A percentile compares a stretch with the other conserved stretches of the same genome.
These are phyloP conservation scores for Lactarius indigo DNA, from an alignment of 768 basidiomycete species.

Conservation along the genomic window DNA sequence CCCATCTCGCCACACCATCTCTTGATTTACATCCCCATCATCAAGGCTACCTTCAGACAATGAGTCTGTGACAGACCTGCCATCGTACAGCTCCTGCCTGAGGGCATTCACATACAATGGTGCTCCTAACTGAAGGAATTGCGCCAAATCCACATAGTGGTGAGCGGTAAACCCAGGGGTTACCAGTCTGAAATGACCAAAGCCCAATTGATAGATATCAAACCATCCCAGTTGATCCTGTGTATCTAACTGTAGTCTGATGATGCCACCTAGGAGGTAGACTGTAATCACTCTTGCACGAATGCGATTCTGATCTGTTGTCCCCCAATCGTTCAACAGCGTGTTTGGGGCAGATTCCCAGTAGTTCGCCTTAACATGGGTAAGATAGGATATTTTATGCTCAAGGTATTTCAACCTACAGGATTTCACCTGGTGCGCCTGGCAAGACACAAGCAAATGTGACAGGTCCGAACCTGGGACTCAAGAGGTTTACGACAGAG, in stretches of 20 bases:
- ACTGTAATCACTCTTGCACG: background rate
- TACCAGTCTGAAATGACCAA: background rate
- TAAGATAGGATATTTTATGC: background rate
- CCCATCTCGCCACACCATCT: background rate
- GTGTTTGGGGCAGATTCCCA: background rate
- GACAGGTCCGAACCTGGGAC: background rate
- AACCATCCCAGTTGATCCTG: background rate
- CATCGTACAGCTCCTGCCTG: background rate
- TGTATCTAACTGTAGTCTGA: no score
- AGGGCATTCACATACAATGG: background rate
- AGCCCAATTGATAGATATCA: background rate
- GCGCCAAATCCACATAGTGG: background rate
- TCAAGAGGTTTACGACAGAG: background rate
- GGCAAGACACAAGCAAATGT: background rate
- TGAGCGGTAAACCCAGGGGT: background rate
- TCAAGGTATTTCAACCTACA: background rate
- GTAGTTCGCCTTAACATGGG: fast-evolving
- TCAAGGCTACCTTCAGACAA: background rate
- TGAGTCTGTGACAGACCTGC: background rate
- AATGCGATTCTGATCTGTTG: background rate
- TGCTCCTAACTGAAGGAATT: background rate
- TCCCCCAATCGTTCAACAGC: background rate
- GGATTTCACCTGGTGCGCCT: background rate
- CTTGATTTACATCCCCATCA: background rate
- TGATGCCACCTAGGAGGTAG: background rate